Evolutionary conservation across 1,284 basidiomycete species (phyloP).

Genomic region (Apiotrichum domesticum): DNA sequence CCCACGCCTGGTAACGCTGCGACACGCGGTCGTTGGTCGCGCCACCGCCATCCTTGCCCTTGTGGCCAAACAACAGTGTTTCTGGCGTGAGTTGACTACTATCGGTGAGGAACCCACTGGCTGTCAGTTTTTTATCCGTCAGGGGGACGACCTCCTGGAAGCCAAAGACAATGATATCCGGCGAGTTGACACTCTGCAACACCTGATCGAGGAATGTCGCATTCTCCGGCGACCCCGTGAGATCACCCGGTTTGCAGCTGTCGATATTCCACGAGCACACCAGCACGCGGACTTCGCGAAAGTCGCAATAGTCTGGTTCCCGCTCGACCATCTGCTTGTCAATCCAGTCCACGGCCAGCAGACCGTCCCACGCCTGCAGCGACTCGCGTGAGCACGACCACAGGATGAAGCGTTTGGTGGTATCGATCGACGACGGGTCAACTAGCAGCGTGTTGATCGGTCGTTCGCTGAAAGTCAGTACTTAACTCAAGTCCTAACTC

Average conservation of each 20-base stretch:
- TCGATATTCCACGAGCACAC: constrained; percentile 92
- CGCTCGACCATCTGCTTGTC: constrained; percentile 68
- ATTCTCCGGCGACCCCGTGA: constrained; percentile 61
- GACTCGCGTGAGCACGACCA: constrained; percentile 74
- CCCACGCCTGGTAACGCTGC: constrained; percentile 78
- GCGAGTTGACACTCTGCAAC: constrained; percentile 61
- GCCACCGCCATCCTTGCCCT: constrained; percentile 53
- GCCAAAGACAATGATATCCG: constrained; percentile 88
- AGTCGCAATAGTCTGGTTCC: constrained; percentile 71
- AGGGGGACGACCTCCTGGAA: constrained; percentile 95
- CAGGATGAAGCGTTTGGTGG: constrained; percentile 58
- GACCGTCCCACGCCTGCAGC: constrained; percentile 82
- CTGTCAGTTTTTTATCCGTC: constrained; percentile 81
- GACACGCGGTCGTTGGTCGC: constrained; percentile 60
- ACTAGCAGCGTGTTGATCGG: constrained; percentile 66
- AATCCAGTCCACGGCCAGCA: constrained; percentile 78
- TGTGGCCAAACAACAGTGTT: constrained; percentile 68
- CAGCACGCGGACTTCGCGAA: constrained; percentile 70
- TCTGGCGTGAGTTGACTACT: constrained; percentile 45
- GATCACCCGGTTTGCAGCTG: constrained; percentile 70
- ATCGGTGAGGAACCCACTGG: constrained; percentile 51
- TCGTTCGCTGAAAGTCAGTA: constrained; percentile 50
- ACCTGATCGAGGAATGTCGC: constrained; percentile 65
- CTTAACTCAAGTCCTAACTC: constrained; percentile 10
- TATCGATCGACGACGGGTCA: constrained; percentile 64